Evolutionary conservation across 257 asterid species (phyloP), one percentile per base, ranked within the genome.

Genomic region (Primulina tabacum): DNA sequence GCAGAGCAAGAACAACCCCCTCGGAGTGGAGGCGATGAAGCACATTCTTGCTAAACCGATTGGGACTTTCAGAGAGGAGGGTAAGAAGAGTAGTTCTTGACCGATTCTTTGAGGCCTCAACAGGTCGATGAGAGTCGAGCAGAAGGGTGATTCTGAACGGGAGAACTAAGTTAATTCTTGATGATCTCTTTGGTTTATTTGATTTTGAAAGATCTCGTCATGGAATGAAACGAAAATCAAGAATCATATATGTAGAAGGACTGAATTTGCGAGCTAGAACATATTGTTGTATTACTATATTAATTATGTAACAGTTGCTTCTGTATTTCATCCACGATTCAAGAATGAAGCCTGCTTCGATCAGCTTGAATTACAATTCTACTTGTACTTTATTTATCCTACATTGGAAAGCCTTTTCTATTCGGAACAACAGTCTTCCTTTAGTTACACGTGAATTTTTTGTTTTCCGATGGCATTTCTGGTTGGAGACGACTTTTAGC

Each of bases 1-100:
- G 1, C 91, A 90, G 97, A 77, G 95, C 82, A 76, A 84, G 76
- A 67, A 77, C 69, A 90, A 82, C 47, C 95, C 95, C 0, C 75
- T 90, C 8, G 93, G 89, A 64, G 88, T 88, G 79, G 74, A 83
- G 90, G 92, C 88, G 40, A 76, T 87, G 84, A 78, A 79, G 75
- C 88, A 78, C 68, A 79, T 79, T 55, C 86, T 77, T 33, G 96
- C 96, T 12, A 75, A 73, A 26, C 92, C 92, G 3, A 77, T 82
- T 5, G 83, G 78, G 68, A 28, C 81, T 4, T 74, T 73, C 7
- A 69, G 78, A 29, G 65, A 71, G 4, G 69, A 62, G 35, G 88
- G 78, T 7, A 67, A 53, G 69, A 72, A 52, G 79, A 84, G 77
- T 75, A 84, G 78, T 59, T 53, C 80, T 61, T 81, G 73, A 79